These are phyloP conservation scores for Chamaecrista fasciculata DNA, from an alignment of 306 rosid genomes.

Conservation along the genomic window DNA sequence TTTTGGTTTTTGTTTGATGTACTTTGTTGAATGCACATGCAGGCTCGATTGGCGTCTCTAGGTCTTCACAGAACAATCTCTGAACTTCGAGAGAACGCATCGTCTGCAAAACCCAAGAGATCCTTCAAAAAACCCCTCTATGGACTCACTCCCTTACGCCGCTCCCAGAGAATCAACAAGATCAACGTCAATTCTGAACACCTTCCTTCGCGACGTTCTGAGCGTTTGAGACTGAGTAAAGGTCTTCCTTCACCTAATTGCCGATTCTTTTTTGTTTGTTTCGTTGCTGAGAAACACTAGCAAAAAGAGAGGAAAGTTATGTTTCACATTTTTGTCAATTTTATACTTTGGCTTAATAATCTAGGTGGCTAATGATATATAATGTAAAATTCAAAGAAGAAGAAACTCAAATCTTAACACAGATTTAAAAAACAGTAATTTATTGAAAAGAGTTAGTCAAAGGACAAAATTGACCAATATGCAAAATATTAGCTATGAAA, in stretches of 20 bases:
- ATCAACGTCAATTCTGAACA: neutral
- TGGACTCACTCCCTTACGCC: slow-evolving; percentile 48
- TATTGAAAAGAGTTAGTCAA: too few species aligned
- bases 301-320: neutral
- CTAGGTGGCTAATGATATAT: too few species aligned
- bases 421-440: too few species aligned
- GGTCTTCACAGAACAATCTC: slow-evolving; percentile 45
- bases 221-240: slow-evolving; percentile 19
- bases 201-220: slow-evolving; percentile 14
- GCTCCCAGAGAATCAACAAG: slow-evolving; percentile 48
- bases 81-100: slow-evolving; percentile 40
- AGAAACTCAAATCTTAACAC: too few species aligned
- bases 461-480: too few species aligned
- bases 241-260: slow-evolving; percentile 8
- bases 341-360: too few species aligned
- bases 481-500: too few species aligned
- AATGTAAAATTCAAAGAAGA: too few species aligned
- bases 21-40: neutral
- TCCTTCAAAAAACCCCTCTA: slow-evolving; percentile 12
- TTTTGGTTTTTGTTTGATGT: neutral
- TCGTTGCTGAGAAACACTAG: neutral
- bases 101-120: slow-evolving; percentile 26
- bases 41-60: slow-evolving; percentile 58
- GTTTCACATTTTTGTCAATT: too few species aligned
- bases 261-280: neutral